phyloP scores from a whole-genome alignment of 2,329 filamentous ascomycete genomes.

The Tricladium varicosporioides region DNA sequence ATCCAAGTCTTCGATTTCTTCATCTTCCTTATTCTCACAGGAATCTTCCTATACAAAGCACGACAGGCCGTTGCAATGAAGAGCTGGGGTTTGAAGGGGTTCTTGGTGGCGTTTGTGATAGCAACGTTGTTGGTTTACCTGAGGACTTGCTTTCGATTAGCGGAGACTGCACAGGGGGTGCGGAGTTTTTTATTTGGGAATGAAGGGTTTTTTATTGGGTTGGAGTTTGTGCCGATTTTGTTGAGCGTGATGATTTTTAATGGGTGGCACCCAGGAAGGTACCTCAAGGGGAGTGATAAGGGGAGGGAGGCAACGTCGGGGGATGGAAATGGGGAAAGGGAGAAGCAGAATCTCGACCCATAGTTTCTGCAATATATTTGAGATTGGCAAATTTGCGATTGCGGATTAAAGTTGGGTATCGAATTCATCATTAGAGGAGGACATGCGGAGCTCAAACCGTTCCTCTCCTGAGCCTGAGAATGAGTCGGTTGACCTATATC shows the following conservation, averaged over 20 bases:
- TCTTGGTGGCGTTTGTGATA: conserved; percentile 41
- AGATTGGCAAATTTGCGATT: too few relatives aligned
- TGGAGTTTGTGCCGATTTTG: conserved; percentile 55
- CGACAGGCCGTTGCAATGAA: conserved; percentile 1
- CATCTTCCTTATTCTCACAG: conserved; percentile 40
- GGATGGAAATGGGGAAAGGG: too few relatives aligned
- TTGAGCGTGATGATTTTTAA: conserved; percentile 46
- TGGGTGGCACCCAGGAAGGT: conserved; percentile 43
- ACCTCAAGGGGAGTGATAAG: neutral
- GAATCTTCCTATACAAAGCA: neutral
- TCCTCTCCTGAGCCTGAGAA: too few relatives aligned
- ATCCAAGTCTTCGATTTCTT: conserved; percentile 55
- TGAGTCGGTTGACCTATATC: too few relatives aligned
- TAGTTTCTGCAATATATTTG: too few relatives aligned
- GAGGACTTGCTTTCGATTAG: conserved; percentile 52
- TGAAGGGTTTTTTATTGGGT: conserved; percentile 51
- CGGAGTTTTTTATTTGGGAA: conserved; percentile 44
- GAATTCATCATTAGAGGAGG: too few relatives aligned
- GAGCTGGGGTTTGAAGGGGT: conserved; percentile 25
- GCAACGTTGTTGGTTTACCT: conserved; percentile 50
- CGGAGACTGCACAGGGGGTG: conserved; percentile 51
- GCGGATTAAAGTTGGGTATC: too few relatives aligned
- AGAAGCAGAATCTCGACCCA: too few relatives aligned
- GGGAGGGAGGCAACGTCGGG: too few relatives aligned
- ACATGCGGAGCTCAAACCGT: too few relatives aligned